phyloP scores from a whole-genome alignment of 2,329 filamentous ascomycete species.

The Fusarium dimerum region DNA sequence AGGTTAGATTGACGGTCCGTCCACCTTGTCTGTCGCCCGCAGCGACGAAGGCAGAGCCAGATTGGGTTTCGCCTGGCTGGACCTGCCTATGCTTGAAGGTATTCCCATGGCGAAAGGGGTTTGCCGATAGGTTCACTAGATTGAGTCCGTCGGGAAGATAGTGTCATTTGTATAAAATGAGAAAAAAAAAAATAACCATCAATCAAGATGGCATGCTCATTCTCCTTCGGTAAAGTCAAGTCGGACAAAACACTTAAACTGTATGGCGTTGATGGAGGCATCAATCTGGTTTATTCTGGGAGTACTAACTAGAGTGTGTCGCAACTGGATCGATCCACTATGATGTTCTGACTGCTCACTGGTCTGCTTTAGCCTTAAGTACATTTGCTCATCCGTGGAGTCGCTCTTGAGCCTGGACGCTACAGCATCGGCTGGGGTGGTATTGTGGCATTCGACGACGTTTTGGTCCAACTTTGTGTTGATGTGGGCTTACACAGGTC shows the following conservation, averaged over 20 bases:
- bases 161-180: background rate
- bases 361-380: background rate
- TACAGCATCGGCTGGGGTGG: background rate
- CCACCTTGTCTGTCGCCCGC: no score
- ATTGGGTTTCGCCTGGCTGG: constrained; percentile 14
- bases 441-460: constrained; percentile 16
- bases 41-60: constrained; percentile 8
- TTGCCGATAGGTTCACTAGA: constrained; percentile 1
- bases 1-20: constrained; percentile 23
- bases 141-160: background rate
- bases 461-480: constrained; percentile 12
- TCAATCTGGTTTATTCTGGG: background rate
- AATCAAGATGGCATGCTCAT: background rate
- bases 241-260: background rate
- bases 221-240: background rate
- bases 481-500: background rate
- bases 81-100: constrained; percentile 19
- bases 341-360: background rate
- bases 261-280: background rate
- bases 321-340: constrained; percentile 6
- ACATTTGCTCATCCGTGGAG: constrained; percentile 19
- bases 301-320: background rate
- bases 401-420: constrained; percentile 1
- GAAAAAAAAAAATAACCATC: background rate
- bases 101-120: constrained; percentile 10